phyloP scores from a whole-genome alignment of 2,329 filamentous ascomycete species.

The Pseudogymnoascus verrucosus region DNA sequence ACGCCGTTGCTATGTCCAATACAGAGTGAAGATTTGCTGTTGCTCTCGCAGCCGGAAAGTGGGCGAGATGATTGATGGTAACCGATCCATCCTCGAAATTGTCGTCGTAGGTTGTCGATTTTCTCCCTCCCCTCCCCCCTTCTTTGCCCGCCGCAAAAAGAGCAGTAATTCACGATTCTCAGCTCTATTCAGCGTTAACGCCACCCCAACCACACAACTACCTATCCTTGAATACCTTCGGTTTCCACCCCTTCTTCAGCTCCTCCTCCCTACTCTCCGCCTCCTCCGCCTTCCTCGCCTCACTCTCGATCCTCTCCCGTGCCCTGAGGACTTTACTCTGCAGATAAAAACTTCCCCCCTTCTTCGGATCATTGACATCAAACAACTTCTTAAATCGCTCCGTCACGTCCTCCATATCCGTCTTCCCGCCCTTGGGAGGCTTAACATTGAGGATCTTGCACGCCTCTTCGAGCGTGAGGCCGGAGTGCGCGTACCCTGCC shows the following conservation, averaged over 20 bases:
- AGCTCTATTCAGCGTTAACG: conserved; percentile 9
- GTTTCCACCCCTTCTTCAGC: conserved; percentile 79
- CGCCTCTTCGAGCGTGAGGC: conserved; percentile 90
- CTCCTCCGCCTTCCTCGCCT: conserved; percentile 65
- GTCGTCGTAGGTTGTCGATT: background rate
- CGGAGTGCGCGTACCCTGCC: conserved; percentile 46
- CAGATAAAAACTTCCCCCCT: conserved; percentile 94
- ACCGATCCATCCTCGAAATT: background rate
- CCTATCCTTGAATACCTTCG: conserved; percentile 88
- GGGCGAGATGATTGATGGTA: background rate
- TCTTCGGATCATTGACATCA: conserved; percentile 88
- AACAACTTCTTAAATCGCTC: conserved; percentile 91
- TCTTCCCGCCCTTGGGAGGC: conserved; percentile 69
- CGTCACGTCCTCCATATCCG: conserved; percentile 71
- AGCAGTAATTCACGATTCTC: background rate
- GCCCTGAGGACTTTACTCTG: conserved; percentile 95
- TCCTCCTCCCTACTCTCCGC: conserved; percentile 69
- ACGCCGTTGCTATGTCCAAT: conserved; percentile 10
- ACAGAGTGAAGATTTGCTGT: conserved; percentile 10
- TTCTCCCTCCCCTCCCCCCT: background rate
- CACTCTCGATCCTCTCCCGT: conserved; percentile 83
- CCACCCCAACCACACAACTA: conserved; percentile 26
- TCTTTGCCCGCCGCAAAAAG: background rate
- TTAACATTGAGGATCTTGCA: conserved; percentile 96
- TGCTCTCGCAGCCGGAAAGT: background rate